phyloP scores from a whole-genome alignment of 164 flowering plant species.

The Chimonanthus salicifolius region DNA sequence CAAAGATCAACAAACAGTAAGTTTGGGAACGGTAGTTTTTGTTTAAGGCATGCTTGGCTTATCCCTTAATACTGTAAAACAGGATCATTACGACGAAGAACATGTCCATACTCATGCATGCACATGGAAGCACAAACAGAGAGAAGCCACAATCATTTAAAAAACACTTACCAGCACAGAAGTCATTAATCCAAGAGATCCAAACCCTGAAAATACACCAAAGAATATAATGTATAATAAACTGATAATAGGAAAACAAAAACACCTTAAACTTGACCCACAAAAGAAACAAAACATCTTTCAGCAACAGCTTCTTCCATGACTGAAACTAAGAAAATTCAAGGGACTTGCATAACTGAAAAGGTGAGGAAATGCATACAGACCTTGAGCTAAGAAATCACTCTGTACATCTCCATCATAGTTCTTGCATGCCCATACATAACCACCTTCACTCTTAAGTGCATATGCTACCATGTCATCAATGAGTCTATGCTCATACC shows the following conservation, averaged over 20 bases:
- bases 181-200: slow-evolving; percentile 97
- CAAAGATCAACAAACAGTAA: no score
- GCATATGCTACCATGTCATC: slow-evolving; percentile 99
- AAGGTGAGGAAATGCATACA: slow-evolving; percentile 6
- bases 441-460: slow-evolving; percentile 92
- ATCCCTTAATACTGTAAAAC: background rate
- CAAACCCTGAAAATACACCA: slow-evolving; percentile 59
- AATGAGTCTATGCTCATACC: slow-evolving; percentile 97
- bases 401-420: slow-evolving; percentile 99
- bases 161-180: slow-evolving; percentile 71
- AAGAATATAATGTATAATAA: no score
- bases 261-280: background rate
- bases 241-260: background rate
- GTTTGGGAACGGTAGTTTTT: no score
- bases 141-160: no score
- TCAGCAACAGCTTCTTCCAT: background rate
- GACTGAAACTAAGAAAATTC: background rate
- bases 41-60: background rate
- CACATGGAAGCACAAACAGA: background rate
- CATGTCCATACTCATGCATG: background rate
- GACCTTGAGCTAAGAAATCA: slow-evolving; percentile 98
- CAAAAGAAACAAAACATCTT: background rate
- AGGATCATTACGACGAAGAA: background rate
- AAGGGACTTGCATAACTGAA: background rate
- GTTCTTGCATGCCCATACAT: slow-evolving; percentile 98